A percentile compares a stretch with the other conserved stretches of the same genome.
phyloP scores from a whole-genome alignment of 202 grass and related monocot genomes.

The Musa balbisiana region DNA sequence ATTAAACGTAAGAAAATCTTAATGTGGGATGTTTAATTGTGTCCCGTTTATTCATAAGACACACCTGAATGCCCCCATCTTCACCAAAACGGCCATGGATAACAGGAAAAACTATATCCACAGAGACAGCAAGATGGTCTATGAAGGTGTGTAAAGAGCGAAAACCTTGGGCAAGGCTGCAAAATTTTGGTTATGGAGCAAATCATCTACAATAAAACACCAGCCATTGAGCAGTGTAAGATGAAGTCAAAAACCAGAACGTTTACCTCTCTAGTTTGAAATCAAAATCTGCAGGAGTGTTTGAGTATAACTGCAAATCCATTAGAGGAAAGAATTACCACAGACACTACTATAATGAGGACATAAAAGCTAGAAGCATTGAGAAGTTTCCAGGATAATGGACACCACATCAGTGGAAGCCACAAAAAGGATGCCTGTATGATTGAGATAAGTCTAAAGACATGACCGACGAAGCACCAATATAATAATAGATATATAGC shows the following conservation, averaged over 20 bases:
- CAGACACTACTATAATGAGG: neutral
- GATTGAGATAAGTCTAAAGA: neutral
- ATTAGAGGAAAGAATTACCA: constrained; percentile 8
- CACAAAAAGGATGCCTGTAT: neutral
- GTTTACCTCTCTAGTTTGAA: constrained; percentile 84
- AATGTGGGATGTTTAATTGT: neutral
- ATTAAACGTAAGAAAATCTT: neutral
- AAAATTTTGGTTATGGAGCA: neutral
- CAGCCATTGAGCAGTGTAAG: neutral
- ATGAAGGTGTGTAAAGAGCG: constrained; percentile 48
- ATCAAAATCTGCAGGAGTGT: constrained; percentile 89
- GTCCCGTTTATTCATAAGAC: constrained; percentile 12
- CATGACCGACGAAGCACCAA: neutral
- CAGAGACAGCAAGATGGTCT: constrained; percentile 58
- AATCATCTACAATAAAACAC: neutral
- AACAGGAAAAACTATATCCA: constrained; percentile 82
- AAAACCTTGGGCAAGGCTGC: constrained; percentile 76
- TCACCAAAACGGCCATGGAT: constrained; percentile 93
- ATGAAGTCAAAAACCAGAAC: neutral
- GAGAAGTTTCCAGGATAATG: neutral
- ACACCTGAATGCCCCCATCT: constrained; percentile 91
- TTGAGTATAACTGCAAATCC: constrained; percentile 62
- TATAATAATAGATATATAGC: neutral
- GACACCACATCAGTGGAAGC: neutral
- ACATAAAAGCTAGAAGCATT: neutral